A percentile compares a stretch with the other conserved stretches of the same genome.
Conservation (phyloP, 495 filamentous ascomycete genomes). For the Letharia columbiana region DNA sequence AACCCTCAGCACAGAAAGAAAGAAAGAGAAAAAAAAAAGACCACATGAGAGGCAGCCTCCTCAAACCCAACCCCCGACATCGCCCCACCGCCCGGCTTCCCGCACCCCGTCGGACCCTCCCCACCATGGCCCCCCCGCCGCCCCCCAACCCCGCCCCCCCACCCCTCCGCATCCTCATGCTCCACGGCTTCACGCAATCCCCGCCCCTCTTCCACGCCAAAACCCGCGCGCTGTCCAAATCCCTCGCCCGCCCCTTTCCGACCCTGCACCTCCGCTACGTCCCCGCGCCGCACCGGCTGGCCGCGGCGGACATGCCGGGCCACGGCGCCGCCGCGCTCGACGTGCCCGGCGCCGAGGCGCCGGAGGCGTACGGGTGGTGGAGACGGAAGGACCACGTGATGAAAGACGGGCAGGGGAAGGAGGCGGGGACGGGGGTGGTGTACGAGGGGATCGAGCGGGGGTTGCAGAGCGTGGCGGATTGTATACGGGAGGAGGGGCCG, state of each 20-base stretch:
- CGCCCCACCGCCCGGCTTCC: too few relatives aligned
- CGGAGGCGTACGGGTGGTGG: constrained; percentile 79
- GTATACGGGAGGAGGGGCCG: constrained; percentile 50
- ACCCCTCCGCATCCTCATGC: constrained; percentile 42
- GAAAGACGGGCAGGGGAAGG: background rate
- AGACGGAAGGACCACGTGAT: constrained; percentile 44
- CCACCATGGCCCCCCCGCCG: constrained; percentile 3
- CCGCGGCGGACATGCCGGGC: constrained; percentile 62
- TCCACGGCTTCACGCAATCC: constrained; percentile 80
- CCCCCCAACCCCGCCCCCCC: background rate
- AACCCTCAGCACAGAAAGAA: too few relatives aligned
- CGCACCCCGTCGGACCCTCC: background rate
- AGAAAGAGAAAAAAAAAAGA: too few relatives aligned
- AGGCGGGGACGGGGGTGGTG: constrained; percentile 32
- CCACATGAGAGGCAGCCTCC: too few relatives aligned
- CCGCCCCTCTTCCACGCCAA: constrained; percentile 81
- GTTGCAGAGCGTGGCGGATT: constrained; percentile 47
- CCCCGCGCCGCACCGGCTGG: constrained; percentile 48
- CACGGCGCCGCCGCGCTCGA: constrained; percentile 38
- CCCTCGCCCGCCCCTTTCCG: constrained; percentile 52
- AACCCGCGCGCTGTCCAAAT: constrained; percentile 76
- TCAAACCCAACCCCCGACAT: too few relatives aligned
- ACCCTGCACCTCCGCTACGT: constrained; percentile 47
- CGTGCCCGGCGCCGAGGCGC: constrained; percentile 26
- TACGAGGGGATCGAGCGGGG: constrained; percentile 63